Evolutionary conservation across 208 protist species (phyloP).

Genomic region (Trichomonas vaginalis): DNA sequence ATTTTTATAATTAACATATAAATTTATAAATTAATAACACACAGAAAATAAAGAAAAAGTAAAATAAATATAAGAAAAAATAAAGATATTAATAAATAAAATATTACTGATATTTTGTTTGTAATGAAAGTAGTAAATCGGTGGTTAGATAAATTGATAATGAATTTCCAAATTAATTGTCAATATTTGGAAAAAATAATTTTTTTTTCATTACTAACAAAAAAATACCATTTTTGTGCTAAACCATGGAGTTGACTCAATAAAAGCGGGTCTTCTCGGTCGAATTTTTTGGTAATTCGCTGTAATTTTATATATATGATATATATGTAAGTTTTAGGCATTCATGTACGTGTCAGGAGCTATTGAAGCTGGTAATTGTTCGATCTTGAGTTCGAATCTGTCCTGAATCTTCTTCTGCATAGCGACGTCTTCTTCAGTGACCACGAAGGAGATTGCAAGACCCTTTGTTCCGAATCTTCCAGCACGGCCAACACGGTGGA

Average conservation of each 20-base stretch:
- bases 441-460: slow-evolving; percentile 89
- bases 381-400: slow-evolving; percentile 86
- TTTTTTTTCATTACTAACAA: neutral
- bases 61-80: neutral
- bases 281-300: neutral
- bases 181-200: neutral
- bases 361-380: slow-evolving; percentile 69
- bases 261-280: neutral
- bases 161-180: neutral
- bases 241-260: neutral
- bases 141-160: neutral
- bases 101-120: neutral
- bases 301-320: too few species aligned
- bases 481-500: slow-evolving; percentile 80
- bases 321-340: too few species aligned
- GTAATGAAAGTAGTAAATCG: neutral
- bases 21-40: neutral
- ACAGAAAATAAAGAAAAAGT: neutral
- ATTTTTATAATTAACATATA: neutral
- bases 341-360: slow-evolving; percentile 56
- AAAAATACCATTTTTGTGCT: neutral
- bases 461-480: slow-evolving; percentile 98
- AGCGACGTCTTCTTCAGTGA: slow-evolving; percentile 64
- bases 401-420: slow-evolving; percentile 81
- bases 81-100: neutral